Percentiles rank a stretch among this genome's conserved stretches.
Evolutionary conservation across 345 rosid species (phyloP).

Genomic region (Aquilaria yunnanensis): DNA sequence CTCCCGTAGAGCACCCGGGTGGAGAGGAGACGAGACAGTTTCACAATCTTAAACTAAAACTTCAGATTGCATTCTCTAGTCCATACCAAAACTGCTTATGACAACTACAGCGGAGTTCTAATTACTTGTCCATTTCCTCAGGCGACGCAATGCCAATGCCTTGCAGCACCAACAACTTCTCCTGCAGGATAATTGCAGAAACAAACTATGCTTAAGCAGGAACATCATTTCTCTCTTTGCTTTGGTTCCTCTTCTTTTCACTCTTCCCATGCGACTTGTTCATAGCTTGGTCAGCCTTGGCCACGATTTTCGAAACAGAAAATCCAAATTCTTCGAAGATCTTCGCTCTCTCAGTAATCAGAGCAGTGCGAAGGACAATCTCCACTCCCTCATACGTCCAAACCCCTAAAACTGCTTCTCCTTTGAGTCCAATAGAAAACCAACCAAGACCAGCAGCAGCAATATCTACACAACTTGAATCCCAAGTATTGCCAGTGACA

Average conservation of each 20-base stretch:
- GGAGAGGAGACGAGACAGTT: too few species aligned
- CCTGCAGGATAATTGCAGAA: background rate
- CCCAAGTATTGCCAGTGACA: constrained; percentile 71
- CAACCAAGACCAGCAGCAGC: constrained; percentile 90
- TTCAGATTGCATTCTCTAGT: too few species aligned
- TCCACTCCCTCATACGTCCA: constrained; percentile 90
- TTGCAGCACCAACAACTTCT: too few species aligned
- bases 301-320: constrained; percentile 78
- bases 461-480: constrained; percentile 66
- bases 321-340: constrained; percentile 79
- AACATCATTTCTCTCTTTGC: constrained; percentile 11
- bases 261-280: constrained; percentile 36
- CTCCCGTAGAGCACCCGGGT: too few species aligned
- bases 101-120: too few species aligned
- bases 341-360: constrained; percentile 62
- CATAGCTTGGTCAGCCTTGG: constrained; percentile 66
- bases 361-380: constrained; percentile 55
- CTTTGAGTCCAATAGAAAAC: constrained; percentile 79
- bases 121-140: too few species aligned
- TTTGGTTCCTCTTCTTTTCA: constrained; percentile 42
- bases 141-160: too few species aligned
- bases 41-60: too few species aligned
- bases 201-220: constrained; percentile 10
- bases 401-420: constrained; percentile 65
- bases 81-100: too few species aligned